Percentiles rank a stretch among this genome's conserved stretches.
These are phyloP conservation scores for Candida alai DNA, from an alignment of 805 yeast genomes.

Conservation along the genomic window DNA sequence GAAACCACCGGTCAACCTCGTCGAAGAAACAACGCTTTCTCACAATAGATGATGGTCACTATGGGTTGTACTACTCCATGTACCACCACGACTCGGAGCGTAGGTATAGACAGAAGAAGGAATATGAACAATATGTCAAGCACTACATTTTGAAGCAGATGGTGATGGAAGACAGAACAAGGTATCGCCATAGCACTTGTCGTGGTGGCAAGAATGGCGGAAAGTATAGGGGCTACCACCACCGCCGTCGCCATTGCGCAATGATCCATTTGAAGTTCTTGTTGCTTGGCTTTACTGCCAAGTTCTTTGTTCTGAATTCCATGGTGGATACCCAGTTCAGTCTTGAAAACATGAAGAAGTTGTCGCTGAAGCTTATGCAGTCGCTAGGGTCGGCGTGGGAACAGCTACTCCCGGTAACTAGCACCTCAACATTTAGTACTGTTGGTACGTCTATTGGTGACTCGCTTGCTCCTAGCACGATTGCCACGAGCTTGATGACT, in stretches of 20 bases:
- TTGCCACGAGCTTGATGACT: background rate
- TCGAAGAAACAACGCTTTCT: conserved; percentile 12
- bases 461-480: background rate
- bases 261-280: conserved; percentile 2
- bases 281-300: conserved; percentile 5
- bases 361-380: conserved; percentile 2
- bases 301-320: conserved; percentile 4
- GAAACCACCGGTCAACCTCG: conserved; percentile 1
- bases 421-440: background rate
- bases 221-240: background rate
- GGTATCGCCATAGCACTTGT: background rate
- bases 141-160: conserved; percentile 7
- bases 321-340: conserved; percentile 2
- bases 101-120: conserved; percentile 7
- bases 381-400: conserved; percentile 3
- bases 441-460: background rate
- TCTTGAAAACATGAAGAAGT: conserved; percentile 5
- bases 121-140: conserved; percentile 7
- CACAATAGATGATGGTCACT: conserved; percentile 37
- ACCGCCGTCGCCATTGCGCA: background rate
- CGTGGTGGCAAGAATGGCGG: conserved; percentile 1
- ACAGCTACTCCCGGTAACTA: background rate
- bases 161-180: conserved; percentile 5
- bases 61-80: conserved; percentile 39
- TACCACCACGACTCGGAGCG: conserved; percentile 30